Evolutionary conservation across 805 yeast genomes (phyloP).

Genomic region (Suhomyces sp.): DNA sequence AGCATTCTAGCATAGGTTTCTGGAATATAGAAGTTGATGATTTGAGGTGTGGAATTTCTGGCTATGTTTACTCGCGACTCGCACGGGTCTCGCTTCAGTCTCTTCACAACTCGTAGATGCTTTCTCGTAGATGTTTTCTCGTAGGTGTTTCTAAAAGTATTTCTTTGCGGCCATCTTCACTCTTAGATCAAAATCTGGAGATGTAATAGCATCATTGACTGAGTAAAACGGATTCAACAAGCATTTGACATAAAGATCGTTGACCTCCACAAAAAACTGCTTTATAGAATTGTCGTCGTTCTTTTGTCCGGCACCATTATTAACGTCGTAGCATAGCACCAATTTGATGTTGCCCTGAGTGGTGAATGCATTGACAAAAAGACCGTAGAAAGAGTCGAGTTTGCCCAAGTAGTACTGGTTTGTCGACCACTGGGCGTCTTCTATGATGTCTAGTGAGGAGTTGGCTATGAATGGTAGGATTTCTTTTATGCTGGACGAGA

Average conservation of each 20-base stretch:
- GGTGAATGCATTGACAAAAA: slow-evolving; percentile 75
- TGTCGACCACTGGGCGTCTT: slow-evolving; percentile 80
- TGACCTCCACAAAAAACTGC: slow-evolving; percentile 79
- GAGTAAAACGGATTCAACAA: slow-evolving; percentile 83
- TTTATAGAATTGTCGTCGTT: slow-evolving; percentile 68
- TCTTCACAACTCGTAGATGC: not conserved
- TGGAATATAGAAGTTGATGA: too few relatives aligned
- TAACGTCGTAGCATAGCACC: slow-evolving; percentile 47
- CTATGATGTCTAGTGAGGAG: slow-evolving; percentile 86
- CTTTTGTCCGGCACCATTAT: slow-evolving; percentile 11
- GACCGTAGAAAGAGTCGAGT: slow-evolving; percentile 83
- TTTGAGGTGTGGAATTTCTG: too few relatives aligned
- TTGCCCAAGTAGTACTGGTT: slow-evolving; percentile 66
- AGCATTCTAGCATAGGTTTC: too few relatives aligned
- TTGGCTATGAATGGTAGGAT: slow-evolving; percentile 85
- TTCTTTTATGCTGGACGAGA: slow-evolving; percentile 70
- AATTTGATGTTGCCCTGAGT: slow-evolving; percentile 87
- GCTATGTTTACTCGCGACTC: too few relatives aligned
- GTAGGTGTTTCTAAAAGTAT: slow-evolving; percentile 41
- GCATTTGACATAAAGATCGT: slow-evolving; percentile 85
- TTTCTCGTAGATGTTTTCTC: too few relatives aligned
- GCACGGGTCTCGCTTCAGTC: too few relatives aligned
- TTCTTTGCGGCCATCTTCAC: slow-evolving; percentile 72
- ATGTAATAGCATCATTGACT: slow-evolving; percentile 68
- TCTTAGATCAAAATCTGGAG: slow-evolving; percentile 71